Evolutionary conservation across 1,284 basidiomycete species (phyloP), one percentile per base, ranked within the genome.

Genomic region (Boletus mariae): DNA sequence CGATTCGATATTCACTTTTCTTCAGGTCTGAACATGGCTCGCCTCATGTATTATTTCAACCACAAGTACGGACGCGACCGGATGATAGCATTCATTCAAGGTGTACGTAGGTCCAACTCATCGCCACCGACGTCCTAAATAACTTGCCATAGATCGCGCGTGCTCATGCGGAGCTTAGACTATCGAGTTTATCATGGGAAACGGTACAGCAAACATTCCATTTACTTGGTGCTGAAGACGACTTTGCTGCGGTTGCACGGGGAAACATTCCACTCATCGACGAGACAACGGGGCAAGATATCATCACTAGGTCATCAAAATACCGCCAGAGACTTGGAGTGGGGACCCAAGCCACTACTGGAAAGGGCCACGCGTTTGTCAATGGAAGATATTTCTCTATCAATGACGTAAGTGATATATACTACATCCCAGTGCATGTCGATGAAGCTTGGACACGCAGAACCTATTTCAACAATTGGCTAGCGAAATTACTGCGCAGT

Each of bases 351-450:
- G 51, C 50, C 8, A 26, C 46, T 28, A 7, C 49, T 4, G 65
- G 73, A 1, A 68, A 67, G 8, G 88, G 87, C 3, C 84, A 90
- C 66, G 80, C 75, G 25, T 96, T 98, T 67, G 76, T 98, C 61
- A 98, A 98, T 63, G 96, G 96, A 13, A 92, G 88, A 62, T 81
- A 90, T 64, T 78, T 86, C 31, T 71, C 80, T 6, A 71, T 92
- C 55, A 79, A 82, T 57, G 87, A 90, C 54, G 92, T 94, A 58
- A 63, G 86, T 73, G 26, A 7, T 47, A 10, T 32, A 45, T 20
- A 41, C 32, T 38, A 12, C 17, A 26, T 12, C 28, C 26, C 31
- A 31, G 28, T 12, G 12, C 2, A 20, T 48, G 20, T 45, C 5
- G 25, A 44, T 55, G 28, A 49, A 46, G 29, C 41, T 49, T 7